A percentile compares a stretch with the other conserved stretches of the same genome.
These are phyloP conservation scores for Lasiodiplodia sp. DNA, from an alignment of 2,329 filamentous ascomycete genomes.

Conservation along the genomic window DNA sequence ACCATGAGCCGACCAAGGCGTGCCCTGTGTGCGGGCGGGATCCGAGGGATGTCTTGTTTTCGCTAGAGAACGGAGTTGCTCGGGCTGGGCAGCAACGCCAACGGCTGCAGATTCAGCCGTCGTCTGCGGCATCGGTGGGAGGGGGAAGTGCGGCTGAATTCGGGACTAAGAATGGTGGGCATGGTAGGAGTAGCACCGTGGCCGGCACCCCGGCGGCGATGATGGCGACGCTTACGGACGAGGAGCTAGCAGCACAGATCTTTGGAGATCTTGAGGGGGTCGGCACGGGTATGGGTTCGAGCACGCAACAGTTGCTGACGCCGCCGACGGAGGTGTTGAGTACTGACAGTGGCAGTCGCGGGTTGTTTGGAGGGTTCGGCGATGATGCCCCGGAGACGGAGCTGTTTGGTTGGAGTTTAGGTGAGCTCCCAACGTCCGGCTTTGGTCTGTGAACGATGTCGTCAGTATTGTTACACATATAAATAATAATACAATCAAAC, in stretches of 20 bases:
- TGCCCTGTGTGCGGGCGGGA: slow-evolving; percentile 18
- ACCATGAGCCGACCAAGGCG: slow-evolving; percentile 12
- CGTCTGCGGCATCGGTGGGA: background rate
- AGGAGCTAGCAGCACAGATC: background rate
- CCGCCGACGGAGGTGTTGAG: slow-evolving; percentile 4
- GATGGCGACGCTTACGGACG: background rate
- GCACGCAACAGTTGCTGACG: slow-evolving; percentile 9
- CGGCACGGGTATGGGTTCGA: background rate
- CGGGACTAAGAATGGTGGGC: background rate
- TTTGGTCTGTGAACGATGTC: background rate
- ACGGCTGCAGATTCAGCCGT: background rate
- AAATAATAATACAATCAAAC: no score
- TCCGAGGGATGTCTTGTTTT: background rate
- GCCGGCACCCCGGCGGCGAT: background rate
- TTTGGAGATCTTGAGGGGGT: background rate
- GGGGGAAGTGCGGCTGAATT: background rate
- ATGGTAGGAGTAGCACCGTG: background rate
- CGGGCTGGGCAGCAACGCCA: background rate
- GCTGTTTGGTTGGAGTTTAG: slow-evolving; percentile 3
- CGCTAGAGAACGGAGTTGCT: background rate
- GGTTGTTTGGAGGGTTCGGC: background rate
- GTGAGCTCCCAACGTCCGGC: background rate
- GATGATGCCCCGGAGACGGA: background rate
- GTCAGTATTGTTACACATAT: background rate
- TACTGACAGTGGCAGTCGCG: background rate